These are phyloP conservation scores for Skeletonema costatum DNA, from an alignment of 108 stramenopile species.

Conservation along the genomic window DNA sequence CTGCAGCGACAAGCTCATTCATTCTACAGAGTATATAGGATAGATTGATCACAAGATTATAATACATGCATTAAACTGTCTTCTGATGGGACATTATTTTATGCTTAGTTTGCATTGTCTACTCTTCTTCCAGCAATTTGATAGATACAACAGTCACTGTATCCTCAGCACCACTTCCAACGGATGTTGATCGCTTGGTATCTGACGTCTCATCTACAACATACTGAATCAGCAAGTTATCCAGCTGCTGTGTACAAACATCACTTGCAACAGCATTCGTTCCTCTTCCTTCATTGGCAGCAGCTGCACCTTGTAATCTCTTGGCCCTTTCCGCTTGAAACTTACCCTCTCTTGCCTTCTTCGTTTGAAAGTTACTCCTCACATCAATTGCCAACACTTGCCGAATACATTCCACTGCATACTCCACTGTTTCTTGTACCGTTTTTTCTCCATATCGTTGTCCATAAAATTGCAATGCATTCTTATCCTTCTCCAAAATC, in stretches of 20 bases:
- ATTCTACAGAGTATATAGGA: too few relatives aligned
- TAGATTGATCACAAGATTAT: too few relatives aligned
- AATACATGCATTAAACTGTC: too few relatives aligned
- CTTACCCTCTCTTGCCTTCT: slow-evolving; percentile 73
- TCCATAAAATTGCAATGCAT: slow-evolving; percentile 74
- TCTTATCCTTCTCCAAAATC: slow-evolving; percentile 35
- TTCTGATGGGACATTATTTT: too few relatives aligned
- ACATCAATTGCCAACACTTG: slow-evolving; percentile 86
- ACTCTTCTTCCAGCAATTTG: neutral
- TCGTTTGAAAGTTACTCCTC: slow-evolving; percentile 76
- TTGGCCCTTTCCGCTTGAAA: slow-evolving; percentile 77
- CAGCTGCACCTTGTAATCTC: slow-evolving; percentile 43
- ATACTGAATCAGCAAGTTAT: slow-evolving; percentile 74
- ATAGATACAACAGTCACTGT: slow-evolving; percentile 52
- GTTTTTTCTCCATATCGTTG: slow-evolving; percentile 33
- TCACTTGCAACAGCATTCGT: neutral
- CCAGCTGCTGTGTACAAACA: slow-evolving; percentile 81
- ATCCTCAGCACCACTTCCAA: slow-evolving; percentile 63
- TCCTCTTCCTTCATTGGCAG: neutral
- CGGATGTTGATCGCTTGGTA: slow-evolving; percentile 18
- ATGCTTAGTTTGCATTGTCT: too few relatives aligned
- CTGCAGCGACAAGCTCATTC: too few relatives aligned
- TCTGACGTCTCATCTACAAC: slow-evolving; percentile 47
- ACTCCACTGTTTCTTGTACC: slow-evolving; percentile 31
- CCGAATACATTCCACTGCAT: slow-evolving; percentile 58